Base-by-base conservation (phyloP, 2,329 filamentous ascomycete genomes). In the Ambrosiella cleistominuta region DNA sequence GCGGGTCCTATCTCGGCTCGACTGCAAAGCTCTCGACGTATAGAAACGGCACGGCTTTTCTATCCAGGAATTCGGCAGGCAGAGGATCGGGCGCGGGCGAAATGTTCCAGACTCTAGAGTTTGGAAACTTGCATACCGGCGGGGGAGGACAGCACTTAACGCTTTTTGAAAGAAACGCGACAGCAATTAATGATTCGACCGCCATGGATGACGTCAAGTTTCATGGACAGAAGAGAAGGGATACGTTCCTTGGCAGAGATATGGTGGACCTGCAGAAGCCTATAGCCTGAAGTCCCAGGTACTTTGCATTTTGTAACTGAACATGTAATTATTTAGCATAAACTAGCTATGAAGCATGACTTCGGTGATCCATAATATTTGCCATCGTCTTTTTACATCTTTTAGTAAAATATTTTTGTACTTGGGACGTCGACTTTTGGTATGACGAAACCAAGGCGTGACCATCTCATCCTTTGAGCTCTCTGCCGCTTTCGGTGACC, bases 81-180 rank as follows among this genome's bases (percentile, higher is more conserved):
- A 73, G 69, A 61, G 70, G 66, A 55, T 74, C 74, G 54, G 75
- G 77, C 13, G 76, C 69, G 56, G 82, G 82, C 7, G 73, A 68
- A 27, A 81, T 78, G 6, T 72, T 72, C 58, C 82, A 86, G 67
- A 68, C 70, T 1, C 77, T 84, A 61, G 66, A 63, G 6, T 80
- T 86, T 61, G 70, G 50, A 8, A 47, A 17, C n/a, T 19, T 15
- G 49, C 35, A 44, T 49, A 39, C 7, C 13, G 15, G 35, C 8
- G 38, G 1, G 27, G 13, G 52, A 7, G 19, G 56, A 12, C 8
- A 27, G 17, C 17, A 44, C 35, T 40, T 52, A 9, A 54, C 75
- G 65, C 68, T 85, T 49, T 88, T 85, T 66, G 70, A 68, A 59
- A 72, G 82, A 17, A 72, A 78, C 54, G 76, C 85, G 35, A 66